Evolutionary conservation across 2,329 filamentous ascomycete genomes (phyloP).

Genomic region (Penicillium vulpinum): DNA sequence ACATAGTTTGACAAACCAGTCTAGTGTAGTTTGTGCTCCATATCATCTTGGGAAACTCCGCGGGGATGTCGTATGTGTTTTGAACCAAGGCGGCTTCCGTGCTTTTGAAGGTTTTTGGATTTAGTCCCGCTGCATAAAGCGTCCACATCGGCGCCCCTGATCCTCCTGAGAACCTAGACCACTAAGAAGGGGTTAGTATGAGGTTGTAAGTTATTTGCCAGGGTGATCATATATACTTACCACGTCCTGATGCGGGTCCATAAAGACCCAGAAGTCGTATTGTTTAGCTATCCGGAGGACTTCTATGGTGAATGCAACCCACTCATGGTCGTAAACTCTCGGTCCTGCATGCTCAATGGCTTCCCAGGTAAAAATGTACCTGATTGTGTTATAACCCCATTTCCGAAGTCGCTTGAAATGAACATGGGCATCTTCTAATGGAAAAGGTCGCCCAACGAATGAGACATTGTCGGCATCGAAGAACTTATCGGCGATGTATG

Average conservation of each 20-base stretch:
- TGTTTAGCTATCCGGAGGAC: constrained; percentile 78
- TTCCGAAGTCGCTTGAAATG: constrained; percentile 85
- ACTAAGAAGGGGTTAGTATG: constrained; percentile 53
- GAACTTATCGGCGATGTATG: constrained; percentile 75
- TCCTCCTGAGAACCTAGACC: constrained; percentile 91
- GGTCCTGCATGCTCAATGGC: constrained; percentile 93
- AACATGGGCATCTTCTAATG: constrained; percentile 74
- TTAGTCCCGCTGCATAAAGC: constrained; percentile 86
- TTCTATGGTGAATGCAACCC: constrained; percentile 86
- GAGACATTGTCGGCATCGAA: constrained; percentile 91
- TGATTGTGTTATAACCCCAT: constrained; percentile 93
- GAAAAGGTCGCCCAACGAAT: constrained; percentile 83
- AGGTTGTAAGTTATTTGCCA: not conserved
- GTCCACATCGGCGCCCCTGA: constrained; percentile 98
- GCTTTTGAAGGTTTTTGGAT: constrained; percentile 78
- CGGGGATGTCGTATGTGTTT: constrained; percentile 84
- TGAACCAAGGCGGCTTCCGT: constrained; percentile 94
- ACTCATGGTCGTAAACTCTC: constrained; percentile 89
- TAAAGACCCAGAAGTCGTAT: constrained; percentile 94
- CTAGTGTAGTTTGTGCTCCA: constrained; percentile 98
- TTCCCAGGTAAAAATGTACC: constrained; percentile 98
- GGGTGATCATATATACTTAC: constrained; percentile 52
- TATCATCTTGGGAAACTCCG: constrained; percentile 94
- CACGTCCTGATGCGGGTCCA: constrained; percentile 99
- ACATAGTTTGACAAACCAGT: constrained; percentile 83